Base-by-base conservation (phyloP, 1,284 basidiomycete genomes). In the Tylopilus sp. region DNA sequence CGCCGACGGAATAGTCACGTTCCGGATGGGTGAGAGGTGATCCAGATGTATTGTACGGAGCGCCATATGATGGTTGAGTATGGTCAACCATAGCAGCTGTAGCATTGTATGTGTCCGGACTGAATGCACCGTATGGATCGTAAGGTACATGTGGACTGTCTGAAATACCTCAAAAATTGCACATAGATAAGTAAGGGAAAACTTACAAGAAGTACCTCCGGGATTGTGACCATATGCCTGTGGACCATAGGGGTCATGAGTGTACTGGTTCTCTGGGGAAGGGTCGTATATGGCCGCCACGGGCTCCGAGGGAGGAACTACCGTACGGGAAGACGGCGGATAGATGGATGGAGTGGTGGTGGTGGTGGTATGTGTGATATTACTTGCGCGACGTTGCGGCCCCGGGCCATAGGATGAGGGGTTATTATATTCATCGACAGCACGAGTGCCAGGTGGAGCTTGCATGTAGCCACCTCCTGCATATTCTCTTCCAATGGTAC, bases 391-490 rank as follows among this genome's bases (percentile, higher is more conserved):
- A 48, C 77, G 72, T 33, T 66, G 70, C 7, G 77, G 69, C 45
- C 63, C 67, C 29, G 76, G 74, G 43, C 75, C 75, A 63, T 79
- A 79, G 17, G 71, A 63, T 20, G 76, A 63, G 13, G 72, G 61
- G 46, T 76, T 76, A 62, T 88, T 86, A 60, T 88, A 90, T 31
- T 86, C 86, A 60, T 91, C 88, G 6, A 90, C 77, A 7, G 88
- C 81, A 36, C 87, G 80, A 42, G 80, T 78, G 3, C 89, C 88
- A 19, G 74, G 70, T 4, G 82, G 70, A 22, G 77, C 86, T 56
- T 81, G 84, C 2, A 80, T 74, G 64, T 91, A 90, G 9, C 86
- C 86, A 50, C 78, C 80, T n/a, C 74, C 72, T 26, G 74, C 64
- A 57, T 77, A 78, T 20, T 63, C 64, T 50, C 59, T 59, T 33